A percentile compares a stretch with the other conserved stretches of the same genome.
phyloP scores from a whole-genome alignment of 352 stramenopile genomes.

The Globisporangium parvum region DNA sequence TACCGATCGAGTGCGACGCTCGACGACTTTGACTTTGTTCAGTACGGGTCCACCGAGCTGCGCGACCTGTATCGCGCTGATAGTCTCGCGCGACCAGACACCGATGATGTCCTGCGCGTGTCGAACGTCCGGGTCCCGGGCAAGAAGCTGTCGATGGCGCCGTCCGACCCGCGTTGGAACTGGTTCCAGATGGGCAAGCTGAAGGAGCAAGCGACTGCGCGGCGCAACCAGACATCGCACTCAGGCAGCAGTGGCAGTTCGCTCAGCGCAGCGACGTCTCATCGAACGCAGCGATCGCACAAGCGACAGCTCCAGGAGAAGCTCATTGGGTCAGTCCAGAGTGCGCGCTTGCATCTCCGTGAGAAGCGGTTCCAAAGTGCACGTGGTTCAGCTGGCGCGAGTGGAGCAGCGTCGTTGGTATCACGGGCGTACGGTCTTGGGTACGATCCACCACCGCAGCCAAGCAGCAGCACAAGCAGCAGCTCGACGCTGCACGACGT shows the following conservation, averaged over 20 bases:
- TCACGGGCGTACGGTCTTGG: conserved; percentile 2
- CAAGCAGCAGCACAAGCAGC: background rate
- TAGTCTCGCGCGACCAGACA: background rate
- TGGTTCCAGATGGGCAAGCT: conserved; percentile 36
- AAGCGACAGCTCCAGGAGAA: conserved; percentile 12
- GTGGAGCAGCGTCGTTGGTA: background rate
- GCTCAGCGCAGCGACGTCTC: background rate
- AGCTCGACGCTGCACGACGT: too few species aligned
- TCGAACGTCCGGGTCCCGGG: conserved; percentile 36
- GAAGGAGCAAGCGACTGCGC: conserved; percentile 15
- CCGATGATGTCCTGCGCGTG: background rate
- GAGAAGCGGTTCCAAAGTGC: conserved; percentile 29
- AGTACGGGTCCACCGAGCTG: conserved; percentile 7
- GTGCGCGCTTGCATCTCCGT: conserved; percentile 41
- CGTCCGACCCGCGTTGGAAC: conserved; percentile 39
- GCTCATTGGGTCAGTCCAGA: conserved; percentile 36
- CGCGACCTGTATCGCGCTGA: background rate
- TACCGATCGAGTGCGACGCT: conserved; percentile 20
- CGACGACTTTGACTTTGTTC: conserved; percentile 28
- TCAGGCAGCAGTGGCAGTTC: background rate
- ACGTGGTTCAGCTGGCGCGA: background rate
- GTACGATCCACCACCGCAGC: conserved; percentile 6
- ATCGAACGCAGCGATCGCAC: background rate
- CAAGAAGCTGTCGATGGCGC: conserved; percentile 20
- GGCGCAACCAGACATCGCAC: background rate